Conservation (phyloP, 768 basidiomycete species). For the Boletus sp. region DNA sequence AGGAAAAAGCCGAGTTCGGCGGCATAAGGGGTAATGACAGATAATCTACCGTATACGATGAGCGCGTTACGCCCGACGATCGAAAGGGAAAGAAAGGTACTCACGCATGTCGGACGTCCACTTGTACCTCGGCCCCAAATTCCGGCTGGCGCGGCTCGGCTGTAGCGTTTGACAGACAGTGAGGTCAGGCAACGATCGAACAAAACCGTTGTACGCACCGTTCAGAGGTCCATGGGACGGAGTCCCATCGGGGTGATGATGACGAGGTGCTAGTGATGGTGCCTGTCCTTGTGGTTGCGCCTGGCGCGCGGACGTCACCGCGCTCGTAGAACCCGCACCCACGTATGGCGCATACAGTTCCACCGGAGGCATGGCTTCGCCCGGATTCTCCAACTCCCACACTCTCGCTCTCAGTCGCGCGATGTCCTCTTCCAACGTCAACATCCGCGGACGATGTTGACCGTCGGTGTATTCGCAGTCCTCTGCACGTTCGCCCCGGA, state of each 20-base stretch:
- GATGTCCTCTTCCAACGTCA: conserved; percentile 59
- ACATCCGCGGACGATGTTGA: conserved; percentile 55
- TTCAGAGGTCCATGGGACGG: not conserved
- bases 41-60: conserved; percentile 16
- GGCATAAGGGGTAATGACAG: conserved; percentile 52
- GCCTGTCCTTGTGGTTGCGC: not conserved
- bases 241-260: not conserved
- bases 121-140: not conserved
- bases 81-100: not conserved
- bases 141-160: not conserved
- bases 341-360: conserved; percentile 52
- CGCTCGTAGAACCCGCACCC: not conserved
- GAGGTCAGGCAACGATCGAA: not conserved
- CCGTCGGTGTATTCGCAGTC: conserved; percentile 74
- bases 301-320: not conserved
- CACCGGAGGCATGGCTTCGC: conserved; percentile 44
- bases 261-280: not conserved
- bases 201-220: not conserved
- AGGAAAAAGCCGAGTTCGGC: conserved; percentile 69
- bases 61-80: not conserved
- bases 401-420: conserved; percentile 55
- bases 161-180: not conserved
- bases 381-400: conserved; percentile 55
- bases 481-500: conserved; percentile 54
- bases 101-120: conserved; percentile 13